Conservation (phyloP, 257 asterid genomes). For the Nicotiana attenuata region DNA sequence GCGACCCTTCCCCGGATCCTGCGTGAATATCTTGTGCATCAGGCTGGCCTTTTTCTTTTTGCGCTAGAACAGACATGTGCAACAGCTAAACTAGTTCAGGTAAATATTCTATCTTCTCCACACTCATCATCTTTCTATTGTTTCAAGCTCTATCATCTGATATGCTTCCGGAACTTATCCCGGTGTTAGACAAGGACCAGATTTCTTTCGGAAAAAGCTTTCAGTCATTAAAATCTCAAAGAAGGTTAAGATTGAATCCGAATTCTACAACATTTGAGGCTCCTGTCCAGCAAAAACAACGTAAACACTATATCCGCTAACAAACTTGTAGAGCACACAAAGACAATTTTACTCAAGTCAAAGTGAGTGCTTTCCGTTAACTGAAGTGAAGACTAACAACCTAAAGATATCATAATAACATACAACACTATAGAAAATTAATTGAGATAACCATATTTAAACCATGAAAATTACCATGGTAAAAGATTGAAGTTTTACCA, state of each 20-base stretch:
- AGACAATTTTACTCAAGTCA: not conserved
- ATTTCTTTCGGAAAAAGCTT: not conserved
- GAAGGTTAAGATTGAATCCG: not conserved
- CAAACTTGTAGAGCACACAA: not conserved
- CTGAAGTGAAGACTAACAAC: not conserved
- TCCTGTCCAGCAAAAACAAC: too few relatives aligned
- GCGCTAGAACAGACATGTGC: not conserved
- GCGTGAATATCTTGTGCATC: too few relatives aligned
- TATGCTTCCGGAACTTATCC: not conserved
- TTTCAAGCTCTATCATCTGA: not conserved
- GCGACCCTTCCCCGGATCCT: too few relatives aligned
- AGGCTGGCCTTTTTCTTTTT: too few relatives aligned
- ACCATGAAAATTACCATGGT: not conserved
- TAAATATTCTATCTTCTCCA: not conserved
- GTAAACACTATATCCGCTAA: too few relatives aligned
- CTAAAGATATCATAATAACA: not conserved
- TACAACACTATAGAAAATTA: not conserved
- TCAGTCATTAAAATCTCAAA: not conserved
- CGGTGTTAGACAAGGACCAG: not conserved
- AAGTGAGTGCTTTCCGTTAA: not conserved
- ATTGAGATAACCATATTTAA: not conserved
- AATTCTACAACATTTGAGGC: too few relatives aligned
- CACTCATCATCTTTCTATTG: not conserved
- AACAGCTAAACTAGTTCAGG: not conserved
- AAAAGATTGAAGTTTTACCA: constrained; percentile 42